These are phyloP conservation scores for Narthecium ossifragum DNA, from an alignment of 106 monocot genomes.

Conservation along the genomic window DNA sequence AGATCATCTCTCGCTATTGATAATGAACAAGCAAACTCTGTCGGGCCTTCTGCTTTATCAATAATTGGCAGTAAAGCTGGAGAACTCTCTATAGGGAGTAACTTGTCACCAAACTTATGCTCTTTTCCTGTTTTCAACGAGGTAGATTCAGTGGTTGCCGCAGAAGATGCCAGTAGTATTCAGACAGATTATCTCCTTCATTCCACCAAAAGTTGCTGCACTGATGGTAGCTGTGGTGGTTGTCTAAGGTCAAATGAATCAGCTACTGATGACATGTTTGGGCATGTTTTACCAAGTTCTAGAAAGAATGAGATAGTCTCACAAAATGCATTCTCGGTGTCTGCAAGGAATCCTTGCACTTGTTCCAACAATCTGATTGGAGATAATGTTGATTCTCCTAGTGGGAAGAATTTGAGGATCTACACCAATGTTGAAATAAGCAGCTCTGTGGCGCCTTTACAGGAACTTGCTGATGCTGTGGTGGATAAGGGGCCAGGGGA, in stretches of 20 bases:
- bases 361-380: neutral
- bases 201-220: slow-evolving; percentile 1
- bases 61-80: too few species aligned
- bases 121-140: slow-evolving; percentile 5
- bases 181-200: slow-evolving; percentile 2
- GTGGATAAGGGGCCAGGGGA: neutral
- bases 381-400: neutral
- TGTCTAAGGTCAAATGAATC: slow-evolving; percentile 9
- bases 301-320: neutral
- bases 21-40: slow-evolving; percentile 9
- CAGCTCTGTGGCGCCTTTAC: neutral
- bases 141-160: slow-evolving; percentile 1
- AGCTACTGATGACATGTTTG: neutral
- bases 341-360: neutral
- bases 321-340: neutral
- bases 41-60: neutral
- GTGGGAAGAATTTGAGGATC: neutral
- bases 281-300: slow-evolving; percentile 8
- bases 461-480: neutral
- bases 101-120: slow-evolving; percentile 3
- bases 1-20: slow-evolving; percentile 4
- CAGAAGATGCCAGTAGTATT: neutral
- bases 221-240: neutral
- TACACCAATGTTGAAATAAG: too few species aligned
- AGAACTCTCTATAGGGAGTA: too few species aligned